Evolutionary conservation across 106 monocot genomes (phyloP).

Genomic region (Platanthera zijinensis): DNA sequence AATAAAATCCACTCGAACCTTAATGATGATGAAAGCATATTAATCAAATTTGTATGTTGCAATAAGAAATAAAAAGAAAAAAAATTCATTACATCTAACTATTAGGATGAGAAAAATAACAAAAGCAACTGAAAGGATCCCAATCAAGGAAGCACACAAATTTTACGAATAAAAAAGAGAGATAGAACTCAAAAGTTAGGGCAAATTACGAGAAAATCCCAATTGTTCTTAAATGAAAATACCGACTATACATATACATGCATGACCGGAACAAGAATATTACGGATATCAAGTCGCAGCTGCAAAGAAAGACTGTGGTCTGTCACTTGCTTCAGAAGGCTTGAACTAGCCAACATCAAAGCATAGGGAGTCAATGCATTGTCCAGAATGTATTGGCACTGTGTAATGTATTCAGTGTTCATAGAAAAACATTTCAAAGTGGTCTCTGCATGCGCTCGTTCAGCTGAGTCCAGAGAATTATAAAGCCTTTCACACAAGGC

Average conservation of each 20-base stretch:
- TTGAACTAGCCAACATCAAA: slow-evolving; percentile 98
- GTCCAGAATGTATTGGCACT: slow-evolving; percentile 97
- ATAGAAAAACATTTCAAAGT: slow-evolving; percentile 93
- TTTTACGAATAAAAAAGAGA: neutral
- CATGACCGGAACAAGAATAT: slow-evolving; percentile 30
- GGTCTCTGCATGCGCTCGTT: slow-evolving; percentile 88
- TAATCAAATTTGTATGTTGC: neutral
- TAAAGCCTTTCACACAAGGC: slow-evolving; percentile 96
- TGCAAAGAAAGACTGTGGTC: slow-evolving; percentile 90
- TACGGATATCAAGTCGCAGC: slow-evolving; percentile 96
- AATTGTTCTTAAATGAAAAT: neutral
- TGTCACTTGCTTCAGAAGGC: slow-evolving; percentile 96
- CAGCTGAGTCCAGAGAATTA: slow-evolving; percentile 88
- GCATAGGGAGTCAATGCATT: slow-evolving; percentile 98
- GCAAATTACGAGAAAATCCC: neutral
- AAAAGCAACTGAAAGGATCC: neutral
- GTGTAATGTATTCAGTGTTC: slow-evolving; percentile 90
- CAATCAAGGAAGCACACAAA: neutral
- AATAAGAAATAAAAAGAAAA: neutral
- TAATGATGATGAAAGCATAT: neutral
- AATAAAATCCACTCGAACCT: neutral
- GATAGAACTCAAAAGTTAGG: neutral
- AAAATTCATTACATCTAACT: neutral
- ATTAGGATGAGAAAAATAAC: neutral
- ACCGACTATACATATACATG: neutral